Evolutionary conservation across 768 basidiomycete genomes (phyloP), one percentile per base, ranked within the genome.

Genomic region (Phylloporus sp.): DNA sequence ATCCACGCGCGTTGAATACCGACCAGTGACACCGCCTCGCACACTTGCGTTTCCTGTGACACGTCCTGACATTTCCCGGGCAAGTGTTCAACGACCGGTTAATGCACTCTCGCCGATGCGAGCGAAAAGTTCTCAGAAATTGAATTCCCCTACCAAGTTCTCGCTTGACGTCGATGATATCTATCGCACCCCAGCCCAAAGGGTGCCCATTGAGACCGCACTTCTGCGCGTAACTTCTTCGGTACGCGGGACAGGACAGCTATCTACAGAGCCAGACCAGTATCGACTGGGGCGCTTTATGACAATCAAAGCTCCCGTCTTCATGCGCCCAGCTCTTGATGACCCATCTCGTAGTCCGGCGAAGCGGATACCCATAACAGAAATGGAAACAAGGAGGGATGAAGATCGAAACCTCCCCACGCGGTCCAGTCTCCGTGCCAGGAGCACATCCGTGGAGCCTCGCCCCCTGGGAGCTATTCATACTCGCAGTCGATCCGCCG

Each of bases 111-210:
- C 60, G 9, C 67, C 54, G 42, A 51, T 49, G 39, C 66, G 54
- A 47, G 55, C 54, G 21, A 56, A 42, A 27, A 38, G 28, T 33
- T 5, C 42, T 27, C 35, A 28, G 24, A 54, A 47, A 41, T 39
- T 49, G 28, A 44, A 52, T 22, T 66, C 70, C 15, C 67, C 69
- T n/a, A 33, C 60, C 52, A 58, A 73, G 64, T 52, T 63, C 59
- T 47, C 68, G 57, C 38, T 56, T 65, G 46, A 65, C 60, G 42
- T 45, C 56, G 35, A 74, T 38, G 73, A 79, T 32, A 59, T 68
- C 9, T 54, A 59, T 40, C 75, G 75, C 34, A 81, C 83, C 5
- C 85, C 85, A 32, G 84, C 85, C 3, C 76, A 79, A 38, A 74
- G 85, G 48, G 76, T 87, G 39, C 76, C 78, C 14, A 71, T 85